These are phyloP conservation scores for Nelumbo lutea DNA, from an alignment of 164 flowering plant genomes.

Conservation along the genomic window DNA sequence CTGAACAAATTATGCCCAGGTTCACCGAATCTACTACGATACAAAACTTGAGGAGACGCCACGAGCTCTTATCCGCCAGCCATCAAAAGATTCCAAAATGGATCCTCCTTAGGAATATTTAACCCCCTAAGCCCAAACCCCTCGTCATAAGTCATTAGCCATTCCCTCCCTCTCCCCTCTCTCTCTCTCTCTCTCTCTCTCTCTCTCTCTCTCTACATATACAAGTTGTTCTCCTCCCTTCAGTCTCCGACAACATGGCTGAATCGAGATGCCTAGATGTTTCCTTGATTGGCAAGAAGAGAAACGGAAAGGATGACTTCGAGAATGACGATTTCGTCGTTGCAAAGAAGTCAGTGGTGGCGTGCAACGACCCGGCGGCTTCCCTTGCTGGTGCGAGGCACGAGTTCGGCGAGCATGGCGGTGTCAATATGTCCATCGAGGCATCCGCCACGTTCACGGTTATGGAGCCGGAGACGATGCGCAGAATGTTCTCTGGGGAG, in stretches of 20 bases:
- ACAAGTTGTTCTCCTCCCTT: background rate
- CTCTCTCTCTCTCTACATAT: background rate
- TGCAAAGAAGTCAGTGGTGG: conserved; percentile 30
- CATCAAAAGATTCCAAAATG: background rate
- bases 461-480: conserved; percentile 92
- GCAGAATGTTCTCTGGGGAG: conserved; percentile 85
- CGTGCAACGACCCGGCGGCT: conserved; percentile 59
- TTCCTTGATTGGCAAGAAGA: conserved; percentile 23
- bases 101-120: background rate
- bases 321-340: conserved; percentile 19
- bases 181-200: conserved; percentile 2
- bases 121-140: background rate
- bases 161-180: background rate
- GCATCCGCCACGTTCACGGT: conserved; percentile 98
- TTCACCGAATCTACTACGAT: too few relatives aligned
- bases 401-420: conserved; percentile 97
- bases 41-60: background rate
- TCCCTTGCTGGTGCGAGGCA: conserved; percentile 68
- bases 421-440: conserved; percentile 98
- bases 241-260: conserved; percentile 21
- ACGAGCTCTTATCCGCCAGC: background rate
- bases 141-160: too few relatives aligned
- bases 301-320: conserved; percentile 25
- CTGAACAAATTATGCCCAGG: too few relatives aligned
- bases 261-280: conserved; percentile 10